Evolutionary conservation across 2,329 filamentous ascomycete genomes (phyloP).

Genomic region (Clarireedia paspali): DNA sequence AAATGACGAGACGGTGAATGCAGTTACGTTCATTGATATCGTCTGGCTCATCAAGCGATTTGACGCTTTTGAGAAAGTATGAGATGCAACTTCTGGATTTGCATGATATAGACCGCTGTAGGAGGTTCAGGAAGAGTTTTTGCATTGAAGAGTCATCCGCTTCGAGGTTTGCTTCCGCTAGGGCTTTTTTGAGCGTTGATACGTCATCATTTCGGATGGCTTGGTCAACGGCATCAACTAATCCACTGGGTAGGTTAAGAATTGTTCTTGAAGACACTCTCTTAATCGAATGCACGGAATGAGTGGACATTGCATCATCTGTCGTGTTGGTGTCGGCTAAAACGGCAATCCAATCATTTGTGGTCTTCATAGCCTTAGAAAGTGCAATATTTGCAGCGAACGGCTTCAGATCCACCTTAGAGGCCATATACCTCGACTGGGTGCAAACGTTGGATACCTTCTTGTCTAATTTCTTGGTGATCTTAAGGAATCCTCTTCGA

Average conservation of each 20-base stretch:
- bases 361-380: conserved; percentile 51
- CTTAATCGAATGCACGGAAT: conserved; percentile 63
- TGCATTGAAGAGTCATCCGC: conserved; percentile 50
- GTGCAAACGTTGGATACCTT: conserved; percentile 70
- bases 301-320: conserved; percentile 67
- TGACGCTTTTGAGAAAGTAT: conserved; percentile 60
- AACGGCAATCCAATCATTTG: conserved; percentile 88
- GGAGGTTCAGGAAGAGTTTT: conserved; percentile 65
- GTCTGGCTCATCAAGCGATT: conserved; percentile 73
- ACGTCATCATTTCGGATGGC: conserved; percentile 64
- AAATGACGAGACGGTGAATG: conserved; percentile 85
- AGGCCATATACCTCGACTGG: conserved; percentile 79
- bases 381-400: conserved; percentile 71
- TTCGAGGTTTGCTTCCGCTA: conserved; percentile 50
- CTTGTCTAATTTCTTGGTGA: conserved; percentile 98
- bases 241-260: conserved; percentile 59
- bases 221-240: conserved; percentile 65
- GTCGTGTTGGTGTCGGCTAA: conserved; percentile 69
- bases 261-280: conserved; percentile 69
- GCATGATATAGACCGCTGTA: conserved; percentile 69
- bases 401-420: conserved; percentile 80
- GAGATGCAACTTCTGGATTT: conserved; percentile 62
- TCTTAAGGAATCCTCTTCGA: conserved; percentile 89
- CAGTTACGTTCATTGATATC: conserved; percentile 94
- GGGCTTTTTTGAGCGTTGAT: conserved; percentile 43